Conservation (phyloP, 805 yeast species). For the Dipodascus albidus region DNA sequence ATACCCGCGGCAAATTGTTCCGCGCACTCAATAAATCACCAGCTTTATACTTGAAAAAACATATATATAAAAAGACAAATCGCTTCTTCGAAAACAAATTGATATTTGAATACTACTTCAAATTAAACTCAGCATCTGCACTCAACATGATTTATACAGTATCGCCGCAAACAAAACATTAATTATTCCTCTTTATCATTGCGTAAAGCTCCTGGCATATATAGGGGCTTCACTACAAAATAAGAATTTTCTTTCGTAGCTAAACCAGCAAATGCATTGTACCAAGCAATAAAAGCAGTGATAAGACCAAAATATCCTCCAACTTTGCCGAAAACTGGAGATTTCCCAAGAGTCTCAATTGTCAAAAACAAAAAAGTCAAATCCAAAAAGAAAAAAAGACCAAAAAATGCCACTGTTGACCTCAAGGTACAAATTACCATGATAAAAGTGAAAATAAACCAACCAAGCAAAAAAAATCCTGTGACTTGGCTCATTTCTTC, state of each 20-base stretch:
- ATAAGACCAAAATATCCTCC: conserved; percentile 59
- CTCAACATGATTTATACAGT: too few relatives aligned
- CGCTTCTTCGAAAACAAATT: too few relatives aligned
- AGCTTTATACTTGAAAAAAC: too few relatives aligned
- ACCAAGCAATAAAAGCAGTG: conserved; percentile 54
- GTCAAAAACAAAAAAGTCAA: conserved; percentile 40
- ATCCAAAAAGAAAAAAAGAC: conserved; percentile 40
- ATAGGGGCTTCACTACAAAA: conserved; percentile 37
- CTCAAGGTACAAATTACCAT: conserved; percentile 43
- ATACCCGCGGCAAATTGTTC: neutral
- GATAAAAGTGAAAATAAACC: conserved; percentile 50
- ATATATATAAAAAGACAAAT: too few relatives aligned
- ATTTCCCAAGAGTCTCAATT: conserved; percentile 41
- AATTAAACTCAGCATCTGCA: too few relatives aligned
- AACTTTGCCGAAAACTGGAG: conserved; percentile 31
- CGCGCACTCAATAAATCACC: too few relatives aligned
- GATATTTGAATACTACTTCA: too few relatives aligned
- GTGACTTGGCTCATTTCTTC: conserved; percentile 36
- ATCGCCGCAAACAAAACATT: too few relatives aligned
- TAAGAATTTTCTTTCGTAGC: conserved; percentile 57
- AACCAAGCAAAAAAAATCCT: conserved; percentile 48
- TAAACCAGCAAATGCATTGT: conserved; percentile 60
- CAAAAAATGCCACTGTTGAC: conserved; percentile 53
- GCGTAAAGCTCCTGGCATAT: conserved; percentile 31
- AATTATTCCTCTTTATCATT: neutral